A percentile compares a stretch with the other conserved stretches of the same genome.
Evolutionary conservation across 2,329 filamentous ascomycete genomes (phyloP).

Genomic region (Colletotrichum trifolii): DNA sequence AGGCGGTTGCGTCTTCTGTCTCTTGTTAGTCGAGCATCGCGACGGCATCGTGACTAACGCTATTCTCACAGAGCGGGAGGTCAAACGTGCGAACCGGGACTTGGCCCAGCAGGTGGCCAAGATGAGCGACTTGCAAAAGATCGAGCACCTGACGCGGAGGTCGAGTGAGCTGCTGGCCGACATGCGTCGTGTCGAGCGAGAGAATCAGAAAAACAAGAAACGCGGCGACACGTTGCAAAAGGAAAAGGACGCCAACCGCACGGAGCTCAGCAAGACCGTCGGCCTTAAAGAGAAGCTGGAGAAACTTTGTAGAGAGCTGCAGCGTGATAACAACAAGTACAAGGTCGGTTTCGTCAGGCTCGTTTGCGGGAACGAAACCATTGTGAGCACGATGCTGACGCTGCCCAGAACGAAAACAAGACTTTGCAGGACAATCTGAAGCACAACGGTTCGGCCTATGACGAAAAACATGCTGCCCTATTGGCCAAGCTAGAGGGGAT

Average conservation of each 20-base stretch:
- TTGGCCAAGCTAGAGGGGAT: slow-evolving; percentile 88
- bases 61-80: slow-evolving; percentile 79
- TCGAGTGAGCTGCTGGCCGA: slow-evolving; percentile 92
- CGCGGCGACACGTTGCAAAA: slow-evolving; percentile 94
- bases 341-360: slow-evolving; percentile 70
- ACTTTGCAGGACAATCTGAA: slow-evolving; percentile 88
- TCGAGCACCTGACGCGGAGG: slow-evolving; percentile 89
- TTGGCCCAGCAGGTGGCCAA: slow-evolving; percentile 89
- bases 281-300: slow-evolving; percentile 96
- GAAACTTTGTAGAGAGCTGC: slow-evolving; percentile 93
- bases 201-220: slow-evolving; percentile 96
- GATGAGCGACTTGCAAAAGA: slow-evolving; percentile 90
- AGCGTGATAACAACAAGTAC: slow-evolving; percentile 97
- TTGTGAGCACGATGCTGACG: slow-evolving; percentile 16
- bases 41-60: slow-evolving; percentile 41
- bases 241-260: slow-evolving; percentile 90
- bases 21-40: slow-evolving; percentile 11
- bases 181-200: slow-evolving; percentile 94
- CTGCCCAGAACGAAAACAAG: slow-evolving; percentile 85
- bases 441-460: slow-evolving; percentile 82
- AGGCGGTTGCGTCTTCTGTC: too few relatives aligned
- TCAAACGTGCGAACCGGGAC: slow-evolving; percentile 93
- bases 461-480: slow-evolving; percentile 84
- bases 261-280: slow-evolving; percentile 89
- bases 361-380: not conserved